Percentiles rank a stretch among this genome's conserved stretches.
phyloP scores from a whole-genome alignment of 1,284 basidiomycete genomes.

The Rhizopogon parksii region DNA sequence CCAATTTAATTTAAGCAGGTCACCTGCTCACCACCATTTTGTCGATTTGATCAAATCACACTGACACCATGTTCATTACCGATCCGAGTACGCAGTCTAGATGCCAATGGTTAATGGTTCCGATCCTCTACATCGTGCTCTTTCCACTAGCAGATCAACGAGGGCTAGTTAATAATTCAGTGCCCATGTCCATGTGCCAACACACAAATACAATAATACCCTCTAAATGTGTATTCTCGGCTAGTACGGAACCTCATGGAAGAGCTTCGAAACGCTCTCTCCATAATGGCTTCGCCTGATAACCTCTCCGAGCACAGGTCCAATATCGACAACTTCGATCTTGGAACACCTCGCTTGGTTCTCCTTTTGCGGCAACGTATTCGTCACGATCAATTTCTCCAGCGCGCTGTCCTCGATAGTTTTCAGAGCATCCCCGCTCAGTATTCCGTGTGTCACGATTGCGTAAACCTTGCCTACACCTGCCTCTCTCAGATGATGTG shows the following conservation, averaged over 20 bases:
- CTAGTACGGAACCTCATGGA: slow-evolving; percentile 81
- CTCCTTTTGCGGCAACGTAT: slow-evolving; percentile 88
- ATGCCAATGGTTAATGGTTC: not conserved
- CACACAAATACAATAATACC: not conserved
- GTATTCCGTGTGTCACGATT: slow-evolving; percentile 96
- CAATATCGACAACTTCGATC: slow-evolving; percentile 95
- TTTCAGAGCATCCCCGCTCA: slow-evolving; percentile 83
- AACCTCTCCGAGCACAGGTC: slow-evolving; percentile 93
- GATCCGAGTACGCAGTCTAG: not conserved
- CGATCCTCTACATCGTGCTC: too few species aligned
- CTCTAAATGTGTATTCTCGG: not conserved
- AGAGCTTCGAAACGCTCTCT: slow-evolving; percentile 77
- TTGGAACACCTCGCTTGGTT: slow-evolving; percentile 77
- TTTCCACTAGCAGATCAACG: too few species aligned
- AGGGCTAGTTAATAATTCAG: not conserved
- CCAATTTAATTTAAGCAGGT: not conserved
- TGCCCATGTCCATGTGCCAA: not conserved
- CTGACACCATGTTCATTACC: too few species aligned
- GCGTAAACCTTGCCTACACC: slow-evolving; percentile 86
- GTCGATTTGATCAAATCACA: too few species aligned
- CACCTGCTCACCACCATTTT: not conserved
- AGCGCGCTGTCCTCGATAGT: slow-evolving; percentile 69
- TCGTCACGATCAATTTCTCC: slow-evolving; percentile 97
- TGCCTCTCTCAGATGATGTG: slow-evolving; percentile 83
- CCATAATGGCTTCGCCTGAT: slow-evolving; percentile 88